A percentile compares a stretch with the other conserved stretches of the same genome.
Conservation (phyloP, 1,139 yeast genomes). For the Debaryomyces psychrophilus region DNA sequence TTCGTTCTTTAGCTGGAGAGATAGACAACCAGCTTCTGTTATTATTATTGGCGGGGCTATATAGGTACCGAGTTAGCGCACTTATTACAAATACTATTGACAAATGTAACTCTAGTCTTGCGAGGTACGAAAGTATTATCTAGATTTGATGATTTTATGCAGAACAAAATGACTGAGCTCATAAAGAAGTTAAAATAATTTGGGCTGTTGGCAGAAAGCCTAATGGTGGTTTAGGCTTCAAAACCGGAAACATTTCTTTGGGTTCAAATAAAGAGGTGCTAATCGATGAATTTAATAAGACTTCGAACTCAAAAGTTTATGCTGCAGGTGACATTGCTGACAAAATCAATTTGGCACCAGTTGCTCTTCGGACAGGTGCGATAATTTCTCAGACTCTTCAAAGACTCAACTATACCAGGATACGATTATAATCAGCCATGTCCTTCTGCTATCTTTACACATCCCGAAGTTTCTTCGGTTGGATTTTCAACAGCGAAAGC, state of each 20-base stretch:
- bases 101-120: slow-evolving; percentile 15
- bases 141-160: slow-evolving; percentile 9
- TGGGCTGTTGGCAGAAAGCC: slow-evolving; percentile 9
- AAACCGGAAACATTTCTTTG: slow-evolving; percentile 4
- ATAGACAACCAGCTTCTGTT: slow-evolving; percentile 64
- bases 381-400: too few species aligned
- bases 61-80: slow-evolving; percentile 6
- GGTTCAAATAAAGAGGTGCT: neutral
- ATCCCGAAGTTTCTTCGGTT: too few species aligned
- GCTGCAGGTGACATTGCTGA: slow-evolving; percentile 6
- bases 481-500: too few species aligned
- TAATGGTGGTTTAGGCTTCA: slow-evolving; percentile 1
- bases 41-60: slow-evolving; percentile 1
- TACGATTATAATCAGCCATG: too few species aligned
- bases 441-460: too few species aligned
- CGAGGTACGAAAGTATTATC: slow-evolving; percentile 17
- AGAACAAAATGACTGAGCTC: neutral
- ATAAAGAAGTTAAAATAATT: slow-evolving; percentile 1
- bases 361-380: too few species aligned
- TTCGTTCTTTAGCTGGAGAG: slow-evolving; percentile 68
- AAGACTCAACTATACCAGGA: too few species aligned
- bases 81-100: slow-evolving; percentile 12
- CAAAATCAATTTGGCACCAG: too few species aligned
- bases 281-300: slow-evolving; percentile 4
- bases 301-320: slow-evolving; percentile 5